A percentile compares a stretch with the other conserved stretches of the same genome.
phyloP scores from a whole-genome alignment of 805 yeast genomes.

The Wickerhamiella kurtzmanii region DNA sequence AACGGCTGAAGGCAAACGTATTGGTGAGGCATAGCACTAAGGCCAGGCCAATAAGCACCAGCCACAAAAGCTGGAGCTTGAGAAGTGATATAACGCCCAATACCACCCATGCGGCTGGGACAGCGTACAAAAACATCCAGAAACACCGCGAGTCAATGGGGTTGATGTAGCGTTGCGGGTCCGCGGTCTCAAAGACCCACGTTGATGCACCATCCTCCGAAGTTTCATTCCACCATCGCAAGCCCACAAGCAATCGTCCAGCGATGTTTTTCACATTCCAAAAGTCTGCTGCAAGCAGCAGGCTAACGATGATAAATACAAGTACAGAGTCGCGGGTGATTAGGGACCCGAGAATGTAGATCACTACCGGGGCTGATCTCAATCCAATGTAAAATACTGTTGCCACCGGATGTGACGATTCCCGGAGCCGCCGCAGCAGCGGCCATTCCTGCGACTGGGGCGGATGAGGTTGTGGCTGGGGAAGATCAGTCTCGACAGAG shows the following conservation, averaged over 20 bases:
- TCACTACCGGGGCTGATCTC: conserved; percentile 46
- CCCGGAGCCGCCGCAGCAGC: conserved; percentile 36
- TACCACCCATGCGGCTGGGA: conserved; percentile 64
- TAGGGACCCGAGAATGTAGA: conserved; percentile 58
- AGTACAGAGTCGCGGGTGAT: conserved; percentile 44
- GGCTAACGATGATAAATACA: conserved; percentile 63
- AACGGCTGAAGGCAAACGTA: conserved; percentile 78
- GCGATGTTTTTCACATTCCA: conserved; percentile 88
- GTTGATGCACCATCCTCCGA: conserved; percentile 47
- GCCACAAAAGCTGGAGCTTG: conserved; percentile 56
- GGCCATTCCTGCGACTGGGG: conserved; percentile 19
- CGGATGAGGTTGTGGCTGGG: conserved; percentile 3
- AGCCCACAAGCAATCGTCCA: conserved; percentile 79
- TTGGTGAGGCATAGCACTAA: conserved; percentile 63
- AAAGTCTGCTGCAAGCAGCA: conserved; percentile 76
- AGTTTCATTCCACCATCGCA: conserved; percentile 92
- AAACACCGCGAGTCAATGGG: conserved; percentile 85
- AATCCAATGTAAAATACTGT: conserved; percentile 48
- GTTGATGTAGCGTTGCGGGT: conserved; percentile 50
- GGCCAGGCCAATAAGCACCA: conserved; percentile 39
- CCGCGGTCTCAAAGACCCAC: conserved; percentile 85
- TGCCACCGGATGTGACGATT: conserved; percentile 79
- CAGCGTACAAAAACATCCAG: conserved; percentile 64
- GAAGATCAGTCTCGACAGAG: background rate
- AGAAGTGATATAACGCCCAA: conserved; percentile 67